Evolutionary conservation across 495 filamentous ascomycete genomes (phyloP).

Genomic region (Hypoxylon intermedium): DNA sequence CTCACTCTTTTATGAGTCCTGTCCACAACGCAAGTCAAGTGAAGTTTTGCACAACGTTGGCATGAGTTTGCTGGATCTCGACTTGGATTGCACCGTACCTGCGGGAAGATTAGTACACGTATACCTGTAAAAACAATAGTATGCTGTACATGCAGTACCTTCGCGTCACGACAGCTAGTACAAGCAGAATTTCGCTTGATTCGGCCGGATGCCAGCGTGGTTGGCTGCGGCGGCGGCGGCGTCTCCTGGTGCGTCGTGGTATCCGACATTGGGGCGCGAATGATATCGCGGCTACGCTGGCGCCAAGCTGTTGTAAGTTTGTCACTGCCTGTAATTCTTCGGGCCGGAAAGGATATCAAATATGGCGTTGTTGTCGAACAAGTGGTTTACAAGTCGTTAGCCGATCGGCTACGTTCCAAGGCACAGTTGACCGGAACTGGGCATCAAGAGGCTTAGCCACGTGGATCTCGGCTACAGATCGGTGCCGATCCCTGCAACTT

Average conservation of each 20-base stretch:
- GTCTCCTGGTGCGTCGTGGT: conserved; percentile 31
- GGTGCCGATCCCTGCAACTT: conserved; percentile 27
- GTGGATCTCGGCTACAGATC: conserved; percentile 25
- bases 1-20: conserved; percentile 55
- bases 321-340: background rate
- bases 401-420: conserved; percentile 24
- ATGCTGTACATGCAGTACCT: conserved; percentile 6
- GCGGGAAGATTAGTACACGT: conserved; percentile 3
- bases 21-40: conserved; percentile 53
- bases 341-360: conserved; percentile 15
- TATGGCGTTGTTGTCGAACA: conserved; percentile 10
- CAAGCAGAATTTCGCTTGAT: conserved; percentile 54
- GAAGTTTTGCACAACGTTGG: conserved; percentile 53
- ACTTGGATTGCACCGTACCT: conserved; percentile 56
- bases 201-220: conserved; percentile 23
- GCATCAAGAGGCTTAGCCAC: conserved; percentile 25
- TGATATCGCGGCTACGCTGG: background rate
- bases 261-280: conserved; percentile 35
- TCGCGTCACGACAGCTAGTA: conserved; percentile 52
- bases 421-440: background rate
- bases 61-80: conserved; percentile 49
- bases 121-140: no score
- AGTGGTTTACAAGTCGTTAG: conserved; percentile 17
- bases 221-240: conserved; percentile 21
- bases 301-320: background rate